A percentile compares a stretch with the other conserved stretches of the same genome.
These are phyloP conservation scores for Moniliophthora roreri DNA, from an alignment of 1,284 basidiomycete species.

Conservation along the genomic window DNA sequence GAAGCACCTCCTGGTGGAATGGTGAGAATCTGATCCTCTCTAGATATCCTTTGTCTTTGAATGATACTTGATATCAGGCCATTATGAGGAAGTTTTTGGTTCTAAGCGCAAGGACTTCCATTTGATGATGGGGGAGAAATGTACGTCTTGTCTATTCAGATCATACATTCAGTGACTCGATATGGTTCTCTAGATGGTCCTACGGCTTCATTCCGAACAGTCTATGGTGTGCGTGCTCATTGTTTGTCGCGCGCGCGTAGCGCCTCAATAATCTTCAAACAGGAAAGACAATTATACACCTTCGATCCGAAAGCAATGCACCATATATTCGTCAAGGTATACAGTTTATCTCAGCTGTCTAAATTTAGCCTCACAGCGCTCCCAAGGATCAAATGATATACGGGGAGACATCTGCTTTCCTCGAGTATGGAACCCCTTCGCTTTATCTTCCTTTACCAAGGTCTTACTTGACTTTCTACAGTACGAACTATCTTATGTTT, in stretches of 20 bases:
- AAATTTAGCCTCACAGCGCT: background rate
- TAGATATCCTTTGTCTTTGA: too few species aligned
- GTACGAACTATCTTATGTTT: background rate
- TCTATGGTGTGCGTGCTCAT: background rate
- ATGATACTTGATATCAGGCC: too few species aligned
- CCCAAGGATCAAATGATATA: too few species aligned
- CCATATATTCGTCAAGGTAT: slow-evolving; percentile 1
- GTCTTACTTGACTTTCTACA: background rate
- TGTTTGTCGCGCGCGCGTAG: background rate
- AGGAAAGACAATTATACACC: background rate
- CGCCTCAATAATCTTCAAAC: background rate
- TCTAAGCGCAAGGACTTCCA: background rate
- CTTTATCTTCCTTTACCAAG: background rate
- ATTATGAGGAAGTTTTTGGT: too few species aligned
- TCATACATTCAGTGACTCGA: background rate
- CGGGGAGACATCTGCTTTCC: too few species aligned
- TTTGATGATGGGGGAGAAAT: background rate
- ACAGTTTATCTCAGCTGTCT: background rate
- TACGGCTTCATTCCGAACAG: background rate
- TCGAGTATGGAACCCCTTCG: too few species aligned
- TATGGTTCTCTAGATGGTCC: background rate
- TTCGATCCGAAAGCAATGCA: background rate
- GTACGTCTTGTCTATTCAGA: background rate
- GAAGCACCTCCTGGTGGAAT: too few species aligned
- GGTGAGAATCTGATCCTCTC: too few species aligned